Base-by-base conservation (phyloP, 176 grass and related monocot genomes). In the Melocanna baccifera region DNA sequence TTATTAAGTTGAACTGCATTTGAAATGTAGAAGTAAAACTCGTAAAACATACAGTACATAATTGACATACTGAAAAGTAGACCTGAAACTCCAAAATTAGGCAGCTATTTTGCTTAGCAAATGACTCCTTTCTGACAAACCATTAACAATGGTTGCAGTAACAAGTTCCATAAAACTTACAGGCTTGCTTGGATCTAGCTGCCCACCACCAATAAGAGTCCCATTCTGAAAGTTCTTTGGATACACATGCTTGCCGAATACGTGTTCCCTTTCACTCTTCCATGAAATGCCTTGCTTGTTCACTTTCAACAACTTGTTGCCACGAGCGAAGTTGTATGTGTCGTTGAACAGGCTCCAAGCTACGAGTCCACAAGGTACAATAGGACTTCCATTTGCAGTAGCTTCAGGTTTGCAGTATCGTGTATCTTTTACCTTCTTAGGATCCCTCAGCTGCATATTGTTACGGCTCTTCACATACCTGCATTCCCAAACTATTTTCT, bases 311-410 rank as follows among this genome's bases (percentile, higher is more conserved):
- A 20, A 19, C 63, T 68, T 34, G n/a, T 86, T 71, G 39, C 64
- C 71, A 65, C 56, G 68, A 36, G 82, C 7, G 29, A 94, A 90
- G 75, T 43, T 88, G 65, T 92, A 94, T 9, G 93, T 94, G 67
- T 94, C 93, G 71, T 94, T 94, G 74, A 94, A 94, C 56, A 94
- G 84, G 84, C 93, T 94, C 93, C 90, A 94, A 9, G 93, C 93
- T 40, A 90, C 39, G 20, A 94, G 87, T 0, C 93, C 93, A 9
- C 93, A 94, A 25, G 93, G 93, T 41, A 94, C 82, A 4, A 94
- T 63, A 2, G 90, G 65, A 12, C 13, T 62, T 45, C 83, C 87
- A 37, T 86, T 36, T 47, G 42, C 29, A 47, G 73, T 89, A 48
- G 81, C 90, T 84, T 94, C 90, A 69, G 93, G 93, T 45, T 76